phyloP scores from a whole-genome alignment of 1,284 basidiomycete genomes.

The Grifola frondosa region DNA sequence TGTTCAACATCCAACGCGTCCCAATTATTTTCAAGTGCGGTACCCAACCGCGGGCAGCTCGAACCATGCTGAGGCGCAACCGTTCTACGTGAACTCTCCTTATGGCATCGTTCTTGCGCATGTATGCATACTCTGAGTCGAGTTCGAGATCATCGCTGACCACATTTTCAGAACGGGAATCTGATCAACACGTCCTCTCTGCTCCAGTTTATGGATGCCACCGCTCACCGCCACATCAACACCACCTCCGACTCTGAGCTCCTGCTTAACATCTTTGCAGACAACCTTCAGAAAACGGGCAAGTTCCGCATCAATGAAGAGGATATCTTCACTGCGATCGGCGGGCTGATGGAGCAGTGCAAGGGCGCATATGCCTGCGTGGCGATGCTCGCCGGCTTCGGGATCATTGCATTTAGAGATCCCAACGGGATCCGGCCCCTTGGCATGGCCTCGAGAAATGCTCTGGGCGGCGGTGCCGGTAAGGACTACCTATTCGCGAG shows the following conservation, averaged over 20 bases:
- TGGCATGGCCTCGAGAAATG: slow-evolving; percentile 74
- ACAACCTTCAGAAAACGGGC: slow-evolving; percentile 97
- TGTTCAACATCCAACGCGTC: slow-evolving; percentile 4
- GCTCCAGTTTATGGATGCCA: slow-evolving; percentile 92
- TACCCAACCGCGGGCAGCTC: slow-evolving; percentile 99
- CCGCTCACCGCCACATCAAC: slow-evolving; percentile 98
- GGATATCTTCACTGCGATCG: slow-evolving; percentile 95
- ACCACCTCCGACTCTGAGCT: slow-evolving; percentile 98
- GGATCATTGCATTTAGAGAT: slow-evolving; percentile 97
- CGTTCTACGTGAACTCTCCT: slow-evolving; percentile 99
- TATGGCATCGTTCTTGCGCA: slow-evolving; percentile 99
- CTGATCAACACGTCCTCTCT: slow-evolving; percentile 91
- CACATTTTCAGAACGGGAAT: slow-evolving; percentile 86
- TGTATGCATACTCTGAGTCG: slow-evolving; percentile 51
- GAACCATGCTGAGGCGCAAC: slow-evolving; percentile 97
- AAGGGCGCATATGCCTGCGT: slow-evolving; percentile 96
- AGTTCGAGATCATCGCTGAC: slow-evolving; percentile 10
- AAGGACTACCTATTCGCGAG: slow-evolving; percentile 91
- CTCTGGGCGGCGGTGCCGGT: slow-evolving; percentile 43
- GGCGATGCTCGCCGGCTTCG: slow-evolving; percentile 98
- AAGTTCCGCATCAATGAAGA: slow-evolving; percentile 99
- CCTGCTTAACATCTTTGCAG: slow-evolving; percentile 95
- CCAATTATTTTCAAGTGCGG: slow-evolving; percentile 57
- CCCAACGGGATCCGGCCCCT: slow-evolving; percentile 98
- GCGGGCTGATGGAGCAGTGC: slow-evolving; percentile 85